These are phyloP conservation scores for Ophiostoma himal-ulmi DNA, from an alignment of 2,329 filamentous ascomycete genomes.

Conservation along the genomic window DNA sequence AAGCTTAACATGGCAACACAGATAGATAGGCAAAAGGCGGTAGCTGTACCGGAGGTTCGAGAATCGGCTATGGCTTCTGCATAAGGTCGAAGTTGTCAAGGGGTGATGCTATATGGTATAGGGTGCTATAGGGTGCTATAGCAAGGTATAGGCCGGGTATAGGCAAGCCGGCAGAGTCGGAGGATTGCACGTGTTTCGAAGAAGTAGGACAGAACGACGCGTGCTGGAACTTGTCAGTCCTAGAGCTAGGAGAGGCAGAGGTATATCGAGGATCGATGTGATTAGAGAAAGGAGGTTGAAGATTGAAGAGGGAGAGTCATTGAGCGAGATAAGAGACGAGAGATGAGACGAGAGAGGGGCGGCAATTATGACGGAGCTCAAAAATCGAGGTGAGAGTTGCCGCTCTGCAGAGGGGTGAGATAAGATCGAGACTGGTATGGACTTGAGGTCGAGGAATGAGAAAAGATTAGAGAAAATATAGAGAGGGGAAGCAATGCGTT, in stretches of 20 bases:
- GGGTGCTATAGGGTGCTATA: too few species aligned
- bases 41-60: neutral
- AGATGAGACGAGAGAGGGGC: slow-evolving; percentile 3
- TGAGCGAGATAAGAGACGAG: neutral
- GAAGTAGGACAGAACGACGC: neutral
- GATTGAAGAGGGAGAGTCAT: neutral
- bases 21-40: neutral
- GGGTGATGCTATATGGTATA: neutral
- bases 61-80: neutral
- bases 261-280: neutral
- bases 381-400: slow-evolving; percentile 6
- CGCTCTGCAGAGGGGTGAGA: neutral
- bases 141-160: neutral
- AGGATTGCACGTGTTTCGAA: neutral
- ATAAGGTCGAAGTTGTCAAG: neutral
- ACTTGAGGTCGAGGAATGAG: neutral
- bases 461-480: neutral
- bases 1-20: slow-evolving; percentile 21
- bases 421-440: neutral
- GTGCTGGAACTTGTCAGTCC: neutral
- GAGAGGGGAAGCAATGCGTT: neutral
- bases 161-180: neutral
- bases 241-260: too few species aligned
- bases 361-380: slow-evolving; percentile 11
- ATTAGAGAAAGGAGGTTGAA: neutral